Evolutionary conservation across 2,329 filamentous ascomycete species (phyloP).

Genomic region (Penicillium sp.): DNA sequence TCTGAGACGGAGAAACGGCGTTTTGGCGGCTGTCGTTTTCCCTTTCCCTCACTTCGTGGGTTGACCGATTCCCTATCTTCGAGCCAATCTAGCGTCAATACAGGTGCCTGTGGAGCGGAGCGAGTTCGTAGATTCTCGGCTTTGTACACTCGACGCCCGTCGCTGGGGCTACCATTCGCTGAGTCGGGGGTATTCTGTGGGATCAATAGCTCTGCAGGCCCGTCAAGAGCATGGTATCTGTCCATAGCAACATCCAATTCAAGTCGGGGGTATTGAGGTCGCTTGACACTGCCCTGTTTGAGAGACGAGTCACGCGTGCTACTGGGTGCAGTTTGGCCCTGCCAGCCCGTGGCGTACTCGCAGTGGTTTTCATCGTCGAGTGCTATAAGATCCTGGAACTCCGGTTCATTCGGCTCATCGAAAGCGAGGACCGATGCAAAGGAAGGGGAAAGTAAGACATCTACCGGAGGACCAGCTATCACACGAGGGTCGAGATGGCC

Average conservation of each 20-base stretch:
- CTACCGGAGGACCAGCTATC: conserved; percentile 10
- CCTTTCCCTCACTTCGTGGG: neutral
- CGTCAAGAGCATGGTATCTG: conserved; percentile 19
- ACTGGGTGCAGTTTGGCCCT: neutral
- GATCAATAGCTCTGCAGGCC: conserved; percentile 11
- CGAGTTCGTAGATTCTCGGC: conserved; percentile 6
- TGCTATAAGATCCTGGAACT: neutral
- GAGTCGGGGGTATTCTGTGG: conserved; percentile 23
- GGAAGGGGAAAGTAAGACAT: conserved; percentile 9
- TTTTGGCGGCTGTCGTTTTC: neutral
- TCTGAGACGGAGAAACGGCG: conserved; percentile 11
- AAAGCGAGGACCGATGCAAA: conserved; percentile 12
- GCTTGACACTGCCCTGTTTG: neutral
- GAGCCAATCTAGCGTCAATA: conserved; percentile 14
- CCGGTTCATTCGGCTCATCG: conserved; percentile 1
- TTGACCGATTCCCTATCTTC: conserved; percentile 1
- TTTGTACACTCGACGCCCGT: neutral
- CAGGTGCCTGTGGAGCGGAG: conserved; percentile 2
- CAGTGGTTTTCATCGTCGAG: neutral
- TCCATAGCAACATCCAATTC: conserved; percentile 22
- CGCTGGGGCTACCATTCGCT: conserved; percentile 5
- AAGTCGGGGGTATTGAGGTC: conserved; percentile 12
- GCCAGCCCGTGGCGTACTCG: neutral
- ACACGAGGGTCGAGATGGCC: conserved; percentile 21
- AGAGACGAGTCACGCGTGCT: neutral